Conservation (phyloP, 2,329 filamentous ascomycete genomes). For the Penicillium sumatraense region DNA sequence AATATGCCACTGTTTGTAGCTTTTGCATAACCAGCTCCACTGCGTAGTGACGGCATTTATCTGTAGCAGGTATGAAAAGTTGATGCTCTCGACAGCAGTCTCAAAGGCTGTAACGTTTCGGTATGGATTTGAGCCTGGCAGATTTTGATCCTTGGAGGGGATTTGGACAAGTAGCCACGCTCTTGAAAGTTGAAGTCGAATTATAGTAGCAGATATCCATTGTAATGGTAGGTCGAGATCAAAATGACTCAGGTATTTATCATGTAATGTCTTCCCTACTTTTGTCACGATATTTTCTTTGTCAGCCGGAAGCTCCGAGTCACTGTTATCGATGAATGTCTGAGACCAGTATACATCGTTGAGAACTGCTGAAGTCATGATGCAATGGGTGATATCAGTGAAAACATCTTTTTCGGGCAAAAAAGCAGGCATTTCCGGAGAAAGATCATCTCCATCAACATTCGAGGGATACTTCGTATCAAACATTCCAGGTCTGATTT, state of each 20-base stretch:
- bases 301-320: background rate
- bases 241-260: constrained; percentile 36
- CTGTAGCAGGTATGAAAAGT: constrained; percentile 65
- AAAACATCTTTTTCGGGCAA: constrained; percentile 13
- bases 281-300: constrained; percentile 29
- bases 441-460: constrained; percentile 29
- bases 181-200: constrained; percentile 70
- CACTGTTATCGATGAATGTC: background rate
- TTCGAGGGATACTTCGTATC: constrained; percentile 31
- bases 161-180: constrained; percentile 58
- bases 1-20: constrained; percentile 62
- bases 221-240: constrained; percentile 53
- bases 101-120: constrained; percentile 64
- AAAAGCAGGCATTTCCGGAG: constrained; percentile 12
- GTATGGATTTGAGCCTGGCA: background rate
- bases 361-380: constrained; percentile 24
- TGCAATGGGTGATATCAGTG: constrained; percentile 32
- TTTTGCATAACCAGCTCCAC: constrained; percentile 62
- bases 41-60: constrained; percentile 58
- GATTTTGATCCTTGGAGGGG: constrained; percentile 1
- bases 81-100: constrained; percentile 68
- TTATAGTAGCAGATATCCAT: constrained; percentile 66
- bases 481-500: constrained; percentile 28
- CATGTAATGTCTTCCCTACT: constrained; percentile 32
- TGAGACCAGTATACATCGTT: constrained; percentile 15